Base-by-base conservation (phyloP, 2,329 filamentous ascomycete genomes). In the Ceratocystis albifundus region DNA sequence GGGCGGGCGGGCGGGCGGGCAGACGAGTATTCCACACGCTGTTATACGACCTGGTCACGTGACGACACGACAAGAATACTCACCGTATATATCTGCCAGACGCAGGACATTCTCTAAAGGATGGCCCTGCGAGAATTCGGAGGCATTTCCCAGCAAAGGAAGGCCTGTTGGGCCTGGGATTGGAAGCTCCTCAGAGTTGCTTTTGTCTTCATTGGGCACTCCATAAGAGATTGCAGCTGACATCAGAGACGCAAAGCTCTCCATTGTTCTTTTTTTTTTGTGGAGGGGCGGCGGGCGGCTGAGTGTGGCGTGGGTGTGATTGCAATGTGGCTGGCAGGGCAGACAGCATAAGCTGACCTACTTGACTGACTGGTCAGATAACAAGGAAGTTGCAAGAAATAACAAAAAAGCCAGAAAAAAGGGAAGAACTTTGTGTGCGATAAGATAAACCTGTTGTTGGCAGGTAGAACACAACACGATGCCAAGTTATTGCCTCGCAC, bases 1-100 rank as follows among this genome's bases (percentile, higher is more conserved):
- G n/a, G n/a, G n/a, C n/a, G n/a, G n/a, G n/a, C n/a, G n/a, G n/a
- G n/a, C n/a, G n/a, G n/a, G n/a, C n/a, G n/a, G n/a, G n/a, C n/a
- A n/a, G n/a, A n/a, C 17, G 3, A 12, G 3, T 17, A 17, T 17
- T 6, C 28, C 3, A 30, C 4, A 6, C 53, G 28, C n/a, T 12
- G 10, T 25, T n/a, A 3, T 36, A 17, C 4, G 20, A 12, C 15
- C 8, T 25, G 46, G 46, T 7, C 22, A 15, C 17, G 15, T 30
- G 22, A 57, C 4, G 15, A 41, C 41, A 30, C n/a, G n/a, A n/a
- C n/a, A n/a, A n/a, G 1, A 36, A 5, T 50, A 70, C 75, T 70
- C 71, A 86, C 86, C 87, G 75, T 89, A 88, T 68, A 80, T 83
- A 50, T 88, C 82, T 28, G 84, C 82, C 62, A 90, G 76, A 10